Evolutionary conservation across 352 stramenopile genomes (phyloP), one percentile per base, ranked within the genome.

Genomic region (Lagenidium sp.): DNA sequence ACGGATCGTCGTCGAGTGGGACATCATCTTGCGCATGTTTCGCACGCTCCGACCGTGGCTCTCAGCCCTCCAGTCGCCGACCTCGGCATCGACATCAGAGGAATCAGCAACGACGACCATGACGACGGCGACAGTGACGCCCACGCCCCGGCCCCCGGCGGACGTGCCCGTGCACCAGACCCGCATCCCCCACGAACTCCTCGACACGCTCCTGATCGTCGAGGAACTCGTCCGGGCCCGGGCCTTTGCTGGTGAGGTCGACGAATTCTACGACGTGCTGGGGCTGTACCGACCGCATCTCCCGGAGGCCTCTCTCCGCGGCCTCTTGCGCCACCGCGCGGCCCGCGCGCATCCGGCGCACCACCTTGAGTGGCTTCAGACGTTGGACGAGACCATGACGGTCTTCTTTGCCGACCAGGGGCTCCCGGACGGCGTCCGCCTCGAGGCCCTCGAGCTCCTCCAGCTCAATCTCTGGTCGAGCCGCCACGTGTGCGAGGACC

Each of bases 21-120:
- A 87, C 36, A 77, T 94, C 41, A 85, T 94, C 39, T 57, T 91
- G 13, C 73, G 76, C 4, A 91, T 90, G 60, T 65, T 94, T 18
- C 51, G 53, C 6, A 56, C 60, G 11, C 39, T 94, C 22, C 66
- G 72, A 0, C 71, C 80, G 30, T 93, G 80, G 80, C 54, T 93
- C 8, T 80, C 72, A 2, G 28, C 28, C 8, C 15, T 15, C 8
- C 28, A 8, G 28, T 32, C 28, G 28, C 28, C 28, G 28, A 13
- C 28, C 8, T 32, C 28, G 8, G 28, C 28, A 8, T 32, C 28
- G 28, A 32, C 28, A 15, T 8, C 15, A 8, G 8, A 8, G 28
- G 8, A 8, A 32, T 13, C 8, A 8, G 28, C 28, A 32, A 8
- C 28, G 15, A 8, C 28, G 8, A 32, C 28, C 28, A 15, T 32